phyloP scores from a whole-genome alignment of 2,329 filamentous ascomycete genomes.

The Pseudogymnoascus sp. region DNA sequence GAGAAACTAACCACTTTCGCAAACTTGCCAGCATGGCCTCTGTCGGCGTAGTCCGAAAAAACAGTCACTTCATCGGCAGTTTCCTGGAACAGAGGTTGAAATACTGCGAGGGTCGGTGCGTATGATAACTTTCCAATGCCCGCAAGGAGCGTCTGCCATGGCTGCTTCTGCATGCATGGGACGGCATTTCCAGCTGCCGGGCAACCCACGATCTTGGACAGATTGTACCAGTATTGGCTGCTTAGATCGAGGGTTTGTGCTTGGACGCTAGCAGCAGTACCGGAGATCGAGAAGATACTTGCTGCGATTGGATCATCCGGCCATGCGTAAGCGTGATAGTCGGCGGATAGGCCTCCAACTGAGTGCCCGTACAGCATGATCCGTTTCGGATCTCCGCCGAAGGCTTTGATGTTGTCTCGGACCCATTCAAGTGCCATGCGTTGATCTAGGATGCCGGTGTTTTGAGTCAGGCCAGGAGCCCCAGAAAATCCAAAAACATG shows the following conservation, averaged over 20 bases:
- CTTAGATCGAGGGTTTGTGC: slow-evolving; percentile 12
- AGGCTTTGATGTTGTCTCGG: slow-evolving; percentile 43
- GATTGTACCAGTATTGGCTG: slow-evolving; percentile 21
- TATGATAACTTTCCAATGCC: slow-evolving; percentile 16
- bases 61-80: slow-evolving; percentile 23
- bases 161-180: slow-evolving; percentile 16
- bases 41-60: slow-evolving; percentile 23
- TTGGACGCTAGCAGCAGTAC: slow-evolving; percentile 23
- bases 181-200: slow-evolving; percentile 16
- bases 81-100: slow-evolving; percentile 14
- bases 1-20: slow-evolving; percentile 18
- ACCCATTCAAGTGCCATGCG: slow-evolving; percentile 49
- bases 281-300: slow-evolving; percentile 27
- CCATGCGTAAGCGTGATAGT: slow-evolving; percentile 18
- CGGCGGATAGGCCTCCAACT: slow-evolving; percentile 19
- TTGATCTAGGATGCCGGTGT: slow-evolving; percentile 48
- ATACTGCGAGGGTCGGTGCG: slow-evolving; percentile 15
- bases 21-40: slow-evolving; percentile 17
- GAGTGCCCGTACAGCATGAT: slow-evolving; percentile 24
- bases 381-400: slow-evolving; percentile 43
- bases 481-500: slow-evolving; percentile 20
- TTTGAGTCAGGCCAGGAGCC: slow-evolving; percentile 13
- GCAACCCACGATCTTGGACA: slow-evolving; percentile 22
- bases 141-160: slow-evolving; percentile 23
- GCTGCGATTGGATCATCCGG: slow-evolving; percentile 15